These are phyloP conservation scores for Punctularia strigosozonata DNA, from an alignment of 768 basidiomycete species.

Conservation along the genomic window DNA sequence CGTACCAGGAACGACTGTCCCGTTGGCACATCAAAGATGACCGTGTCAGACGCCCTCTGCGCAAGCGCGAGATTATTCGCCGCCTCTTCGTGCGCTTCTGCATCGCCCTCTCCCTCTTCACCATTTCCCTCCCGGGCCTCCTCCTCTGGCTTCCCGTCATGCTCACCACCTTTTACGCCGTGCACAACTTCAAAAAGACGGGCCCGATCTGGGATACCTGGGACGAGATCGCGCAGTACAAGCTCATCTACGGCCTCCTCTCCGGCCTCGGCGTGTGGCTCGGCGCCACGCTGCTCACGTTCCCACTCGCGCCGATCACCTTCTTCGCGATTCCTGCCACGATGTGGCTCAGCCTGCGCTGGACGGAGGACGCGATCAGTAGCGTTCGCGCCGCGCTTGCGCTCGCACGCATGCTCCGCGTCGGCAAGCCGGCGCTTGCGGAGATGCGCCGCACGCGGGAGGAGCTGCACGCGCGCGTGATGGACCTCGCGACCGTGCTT, in stretches of 20 bases:
- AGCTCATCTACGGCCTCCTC: constrained; percentile 70
- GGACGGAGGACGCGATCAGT: constrained; percentile 77
- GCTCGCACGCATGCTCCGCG: constrained; percentile 47
- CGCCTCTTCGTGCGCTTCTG: constrained; percentile 54
- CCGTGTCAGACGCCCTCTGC: constrained; percentile 58
- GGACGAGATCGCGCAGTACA: constrained; percentile 87
- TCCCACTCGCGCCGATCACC: constrained; percentile 50
- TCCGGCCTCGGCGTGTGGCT: constrained; percentile 65
- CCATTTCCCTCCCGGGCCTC: constrained; percentile 64
- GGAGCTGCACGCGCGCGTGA: constrained; percentile 52
- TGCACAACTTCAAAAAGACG: constrained; percentile 66
- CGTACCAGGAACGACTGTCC: constrained; percentile 63
- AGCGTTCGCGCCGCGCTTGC: constrained; percentile 65
- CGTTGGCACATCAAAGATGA: constrained; percentile 74
- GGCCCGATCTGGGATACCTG: constrained; percentile 80
- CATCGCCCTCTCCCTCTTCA: constrained; percentile 52
- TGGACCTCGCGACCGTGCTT: constrained; percentile 47
- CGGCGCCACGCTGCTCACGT: constrained; percentile 38
- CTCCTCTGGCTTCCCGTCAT: constrained; percentile 79
- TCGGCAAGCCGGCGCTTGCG: constrained; percentile 47
- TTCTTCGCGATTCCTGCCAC: constrained; percentile 49
- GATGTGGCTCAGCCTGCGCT: constrained; percentile 88
- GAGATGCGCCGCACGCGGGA: constrained; percentile 40
- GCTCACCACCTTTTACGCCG: constrained; percentile 52
- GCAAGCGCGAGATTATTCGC: constrained; percentile 39